phyloP scores from a whole-genome alignment of 805 yeast species.

The Cyberlindnera nakhonratchasimensis region DNA sequence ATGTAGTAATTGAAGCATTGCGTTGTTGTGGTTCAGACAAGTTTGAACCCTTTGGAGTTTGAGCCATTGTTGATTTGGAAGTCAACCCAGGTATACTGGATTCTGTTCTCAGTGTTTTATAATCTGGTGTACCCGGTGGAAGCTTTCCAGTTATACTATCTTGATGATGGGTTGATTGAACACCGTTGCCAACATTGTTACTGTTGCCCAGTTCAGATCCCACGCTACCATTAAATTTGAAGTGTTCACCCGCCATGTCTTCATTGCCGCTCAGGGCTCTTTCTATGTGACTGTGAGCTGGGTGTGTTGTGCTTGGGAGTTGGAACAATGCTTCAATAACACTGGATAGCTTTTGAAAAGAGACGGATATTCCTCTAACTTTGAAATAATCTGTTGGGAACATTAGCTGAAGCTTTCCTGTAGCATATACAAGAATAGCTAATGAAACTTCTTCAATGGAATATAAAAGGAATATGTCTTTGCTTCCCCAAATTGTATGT shows the following conservation, averaged over 20 bases:
- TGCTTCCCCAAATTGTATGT: slow-evolving; percentile 6
- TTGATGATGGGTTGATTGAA: no score
- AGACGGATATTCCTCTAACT: background rate
- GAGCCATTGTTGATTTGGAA: no score
- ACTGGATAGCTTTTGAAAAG: background rate
- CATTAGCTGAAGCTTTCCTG: slow-evolving; percentile 2
- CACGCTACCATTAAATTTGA: background rate
- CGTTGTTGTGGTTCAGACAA: no score
- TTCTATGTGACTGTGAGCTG: background rate
- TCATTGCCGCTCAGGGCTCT: background rate
- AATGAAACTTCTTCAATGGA: slow-evolving; percentile 9
- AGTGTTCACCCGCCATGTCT: background rate
- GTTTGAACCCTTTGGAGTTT: no score
- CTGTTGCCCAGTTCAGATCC: no score
- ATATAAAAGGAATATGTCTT: slow-evolving; percentile 20
- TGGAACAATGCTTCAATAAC: background rate
- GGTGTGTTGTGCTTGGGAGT: slow-evolving; percentile 2
- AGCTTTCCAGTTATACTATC: no score
- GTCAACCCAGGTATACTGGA: no score
- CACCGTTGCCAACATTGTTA: no score
- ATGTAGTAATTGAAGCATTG: background rate
- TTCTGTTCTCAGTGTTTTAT: no score
- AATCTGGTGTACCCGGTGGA: no score
- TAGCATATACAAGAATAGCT: slow-evolving; percentile 9
- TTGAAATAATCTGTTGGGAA: slow-evolving; percentile 19